Base-by-base conservation (phyloP, 73 alveolate genomes). In the Tetrahymena malaccensis region DNA sequence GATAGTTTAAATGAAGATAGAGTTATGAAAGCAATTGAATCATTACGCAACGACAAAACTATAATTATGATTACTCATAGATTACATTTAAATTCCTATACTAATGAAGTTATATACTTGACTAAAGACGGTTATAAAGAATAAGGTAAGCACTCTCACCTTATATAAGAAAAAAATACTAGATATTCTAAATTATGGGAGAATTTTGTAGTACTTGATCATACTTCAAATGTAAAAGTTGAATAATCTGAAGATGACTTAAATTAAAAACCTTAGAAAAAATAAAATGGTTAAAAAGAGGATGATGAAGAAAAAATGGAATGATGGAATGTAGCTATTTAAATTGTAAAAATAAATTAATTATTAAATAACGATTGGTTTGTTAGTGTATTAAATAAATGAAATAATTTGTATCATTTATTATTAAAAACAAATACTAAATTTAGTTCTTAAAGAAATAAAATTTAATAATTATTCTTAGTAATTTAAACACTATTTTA, bases 61-160 rank as follows among this genome's bases (percentile, higher is more conserved):
- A 98, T 98, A 15, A 96, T 99, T 22, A 97, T 97, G 93, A 98
- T 98, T 95, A 99, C 99, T 4, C 99, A 99, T 96, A 96, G 99
- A 95, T 97, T 99, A 35, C 96, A 98, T 50, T 97, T 99, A 33
- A 98, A 97, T 31, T 97, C 96, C 85, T 95, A 97, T 96, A 99
- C 98, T 4, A 99, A 99, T 94, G 97, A 98, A 83, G 98, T 99
- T 43, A 95, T 97, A 55, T 99, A 98, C 37, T 95, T 99, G 85
- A 98, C 97, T 58, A 56, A 93, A 13, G 98, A 99, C 83, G 99
- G 99, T 43, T 44, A 70, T 40, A 98, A 97, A n/a, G 96, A 96
- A 83, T 99, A 98, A 96, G 95, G 94, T 85, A 85, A 35, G 37
- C 89, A 70, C 37, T 70, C 89, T 19, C 22, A 70, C 2, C 89